Evolutionary conservation across 306 rosid genomes (phyloP), one percentile per base, ranked within the genome.

Genomic region (Purshia tridentata): DNA sequence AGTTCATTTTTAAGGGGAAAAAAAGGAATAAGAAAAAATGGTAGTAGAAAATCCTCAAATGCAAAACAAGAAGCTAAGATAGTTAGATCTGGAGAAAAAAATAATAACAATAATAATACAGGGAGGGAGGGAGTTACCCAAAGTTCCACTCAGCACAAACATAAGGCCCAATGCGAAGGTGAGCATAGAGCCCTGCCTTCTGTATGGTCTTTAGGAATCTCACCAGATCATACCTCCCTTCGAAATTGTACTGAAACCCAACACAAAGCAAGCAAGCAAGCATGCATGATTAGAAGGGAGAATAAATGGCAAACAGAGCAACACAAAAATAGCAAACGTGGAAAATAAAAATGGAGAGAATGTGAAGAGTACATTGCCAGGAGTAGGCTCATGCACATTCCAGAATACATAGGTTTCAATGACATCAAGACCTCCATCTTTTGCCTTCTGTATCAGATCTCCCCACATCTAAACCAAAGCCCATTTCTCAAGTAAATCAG

Each of bases 71-170:
- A 44, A 66, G 55, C 50, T 19, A 64, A 62, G 50, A 65, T 66
- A 71, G 45, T 9, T 46, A 29, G 72, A 46, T 52, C 67, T 48
- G 23, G 19, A 67, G 53, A 71, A 48, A 76, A 14, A 61, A 53
- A 6, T 4, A 16, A 12, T 35, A 35, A 19, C 51, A 29, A 16
- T 19, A 58, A 69, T 53, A 29, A 44, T 57, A 11, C 48, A 76
- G 44, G 66, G 52, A 65, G 44, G 66, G 52, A 65, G 48, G 65
- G 58, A 58, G 73, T 95, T 29, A 95, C 99, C 99, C 99, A 49
- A 91, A 91, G 83, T 95, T 95, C 99, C 99, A 95, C 74, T 95
- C 99, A 13, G 98, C 99, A 83, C 99, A 95, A 76, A 95, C 97
- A 77, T 95, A 95, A 79, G 99, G 99, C 81, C 99, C 99, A 86